Evolutionary conservation across 495 filamentous ascomycete genomes (phyloP).

Genomic region (Trichoderma orchidacearum): DNA sequence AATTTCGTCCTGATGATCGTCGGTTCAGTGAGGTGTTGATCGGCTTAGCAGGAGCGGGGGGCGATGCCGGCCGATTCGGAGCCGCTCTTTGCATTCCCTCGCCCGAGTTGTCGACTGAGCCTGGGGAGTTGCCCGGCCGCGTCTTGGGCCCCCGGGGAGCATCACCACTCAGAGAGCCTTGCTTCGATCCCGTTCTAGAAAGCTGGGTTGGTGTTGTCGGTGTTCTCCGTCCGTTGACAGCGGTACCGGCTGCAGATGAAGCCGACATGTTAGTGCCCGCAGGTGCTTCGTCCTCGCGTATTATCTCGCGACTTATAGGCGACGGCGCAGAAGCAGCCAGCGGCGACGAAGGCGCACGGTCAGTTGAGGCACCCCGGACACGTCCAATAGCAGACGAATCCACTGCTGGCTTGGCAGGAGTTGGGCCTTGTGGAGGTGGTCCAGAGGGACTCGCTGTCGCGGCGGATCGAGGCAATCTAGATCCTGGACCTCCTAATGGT

Average conservation of each 20-base stretch:
- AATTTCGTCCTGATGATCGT: conserved; percentile 37
- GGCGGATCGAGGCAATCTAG: conserved; percentile 56
- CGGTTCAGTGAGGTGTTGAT: conserved; percentile 34
- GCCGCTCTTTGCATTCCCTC: conserved; percentile 23
- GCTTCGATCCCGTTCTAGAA: not conserved
- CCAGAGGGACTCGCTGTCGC: conserved; percentile 61
- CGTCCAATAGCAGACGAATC: conserved; percentile 13
- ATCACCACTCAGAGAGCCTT: not conserved
- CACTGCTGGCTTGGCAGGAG: conserved; percentile 48
- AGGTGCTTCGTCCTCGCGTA: conserved; percentile 26
- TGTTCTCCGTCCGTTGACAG: conserved; percentile 44
- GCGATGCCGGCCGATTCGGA: conserved; percentile 31
- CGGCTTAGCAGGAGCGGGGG: conserved; percentile 36
- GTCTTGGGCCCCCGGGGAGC: not conserved
- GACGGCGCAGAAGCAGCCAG: conserved; percentile 27
- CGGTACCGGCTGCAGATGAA: not conserved
- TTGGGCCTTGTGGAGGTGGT: conserved; percentile 76
- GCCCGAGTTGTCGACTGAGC: conserved; percentile 36
- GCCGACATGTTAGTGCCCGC: not conserved
- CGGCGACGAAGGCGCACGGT: conserved; percentile 21
- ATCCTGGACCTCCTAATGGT: conserved; percentile 22
- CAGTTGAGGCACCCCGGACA: conserved; percentile 23
- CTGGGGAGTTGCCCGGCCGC: not conserved
- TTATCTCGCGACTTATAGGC: conserved; percentile 36
- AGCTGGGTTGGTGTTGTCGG: conserved; percentile 29